Evolutionary conservation across 345 rosid genomes (phyloP), one percentile per base, ranked within the genome.

Genomic region (thale cress (Arabidopsis thaliana)): DNA sequence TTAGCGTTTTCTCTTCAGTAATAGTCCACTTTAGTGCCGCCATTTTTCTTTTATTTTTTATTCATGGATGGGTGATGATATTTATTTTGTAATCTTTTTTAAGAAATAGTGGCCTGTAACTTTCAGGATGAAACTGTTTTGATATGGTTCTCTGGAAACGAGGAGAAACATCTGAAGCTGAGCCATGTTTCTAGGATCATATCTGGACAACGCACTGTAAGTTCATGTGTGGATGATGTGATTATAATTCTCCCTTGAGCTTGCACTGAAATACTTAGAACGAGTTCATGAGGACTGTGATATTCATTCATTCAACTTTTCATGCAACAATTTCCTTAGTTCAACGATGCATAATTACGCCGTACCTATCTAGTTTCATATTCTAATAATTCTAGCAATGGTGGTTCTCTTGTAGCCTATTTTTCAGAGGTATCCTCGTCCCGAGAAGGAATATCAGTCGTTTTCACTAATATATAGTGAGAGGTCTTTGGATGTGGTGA

Each of bases 361-460:
- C 32, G 2, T 41, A 42, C 53, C 52, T 58, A 38, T 62, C 25
- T 62, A 4, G 49, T 70, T 40, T 58, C 59, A 24, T 57, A 4
- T 69, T 62, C 84, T 84, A 75, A 85, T 78, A 12, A 74, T 8
- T 76, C 8, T 34, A 9, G 64, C 57, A 12, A 7, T 64, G 40
- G 7, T 69, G 52, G 60, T 65, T 69, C 45, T 76, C 51, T 74
- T 83, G 79, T 93, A 92, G 99, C 96, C 94, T 67, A 95, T 92
- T 74, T 95, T 95, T 82, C 98, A 92, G 82, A 86, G 99, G 82
- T 84, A 90, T 85, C 99, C 97, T 46, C 93, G 98, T 24, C 99
- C 99, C 8, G 99, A 95, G 86, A 95, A 95, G 88, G 99, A 95
- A 80, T 95, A 92, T 73, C 99, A 95, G 82, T 95, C 99, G 9